phyloP scores from a whole-genome alignment of 352 stramenopile species.

The Globisporangium mamillatum region DNA sequence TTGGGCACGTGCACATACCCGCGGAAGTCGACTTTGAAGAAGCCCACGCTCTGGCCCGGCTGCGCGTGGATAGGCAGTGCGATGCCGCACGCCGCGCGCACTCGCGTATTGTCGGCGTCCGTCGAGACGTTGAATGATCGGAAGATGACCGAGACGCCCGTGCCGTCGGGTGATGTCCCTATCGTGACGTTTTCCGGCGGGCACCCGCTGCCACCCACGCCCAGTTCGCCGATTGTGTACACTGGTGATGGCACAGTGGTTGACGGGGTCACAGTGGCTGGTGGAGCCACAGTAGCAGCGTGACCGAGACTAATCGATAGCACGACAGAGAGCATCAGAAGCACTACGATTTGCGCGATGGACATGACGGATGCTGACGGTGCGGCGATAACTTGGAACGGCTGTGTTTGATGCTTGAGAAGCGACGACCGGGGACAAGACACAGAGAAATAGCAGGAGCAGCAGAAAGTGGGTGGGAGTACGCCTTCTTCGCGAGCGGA shows the following conservation, averaged over 20 bases:
- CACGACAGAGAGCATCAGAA: neutral
- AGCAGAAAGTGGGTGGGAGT: neutral
- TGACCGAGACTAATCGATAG: neutral
- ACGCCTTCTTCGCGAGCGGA: constrained; percentile 5
- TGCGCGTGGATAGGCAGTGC: constrained; percentile 24
- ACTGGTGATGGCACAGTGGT: neutral
- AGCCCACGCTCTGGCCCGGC: constrained; percentile 21
- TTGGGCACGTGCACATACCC: constrained; percentile 32
- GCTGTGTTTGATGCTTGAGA: too few species aligned
- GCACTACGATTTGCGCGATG: neutral
- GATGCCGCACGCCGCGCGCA: constrained; percentile 24
- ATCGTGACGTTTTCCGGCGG: constrained; percentile 1
- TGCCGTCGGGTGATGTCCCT: constrained; percentile 14
- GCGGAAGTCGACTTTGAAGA: constrained; percentile 38
- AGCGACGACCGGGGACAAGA: neutral
- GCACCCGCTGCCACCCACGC: constrained; percentile 26
- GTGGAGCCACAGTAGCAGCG: neutral
- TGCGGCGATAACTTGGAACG: neutral
- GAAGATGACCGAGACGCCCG: constrained; percentile 32
- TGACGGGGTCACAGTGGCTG: too few species aligned
- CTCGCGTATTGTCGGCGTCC: neutral
- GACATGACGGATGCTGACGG: neutral
- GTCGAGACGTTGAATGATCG: constrained; percentile 17
- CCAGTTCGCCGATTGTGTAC: constrained; percentile 20
- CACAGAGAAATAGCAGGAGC: neutral